Evolutionary conservation across 306 rosid species (phyloP).

Genomic region (Leucaena leucocephala): DNA sequence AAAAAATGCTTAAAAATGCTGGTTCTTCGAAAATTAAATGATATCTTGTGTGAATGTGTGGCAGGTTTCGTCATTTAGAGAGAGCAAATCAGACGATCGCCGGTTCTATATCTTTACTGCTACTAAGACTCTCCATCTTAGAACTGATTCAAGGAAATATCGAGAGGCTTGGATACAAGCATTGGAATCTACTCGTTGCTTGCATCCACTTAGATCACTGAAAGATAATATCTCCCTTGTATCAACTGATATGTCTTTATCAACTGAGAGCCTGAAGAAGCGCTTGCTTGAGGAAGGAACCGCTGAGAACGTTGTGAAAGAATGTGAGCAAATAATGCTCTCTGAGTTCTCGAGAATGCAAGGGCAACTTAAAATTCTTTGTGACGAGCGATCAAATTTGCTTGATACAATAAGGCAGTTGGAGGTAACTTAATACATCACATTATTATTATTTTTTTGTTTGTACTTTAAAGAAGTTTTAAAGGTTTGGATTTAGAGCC

Average conservation of each 20-base stretch:
- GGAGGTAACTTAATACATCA: constrained; percentile 63
- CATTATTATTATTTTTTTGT: not conserved
- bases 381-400: constrained; percentile 70
- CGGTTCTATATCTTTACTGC: constrained; percentile 85
- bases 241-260: constrained; percentile 51
- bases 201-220: constrained; percentile 57
- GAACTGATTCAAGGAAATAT: constrained; percentile 82
- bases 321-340: constrained; percentile 90
- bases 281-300: constrained; percentile 81
- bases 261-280: constrained; percentile 71
- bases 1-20: not conserved
- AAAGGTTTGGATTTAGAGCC: not conserved
- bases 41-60: not conserved
- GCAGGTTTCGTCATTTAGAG: constrained; percentile 88
- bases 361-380: constrained; percentile 64
- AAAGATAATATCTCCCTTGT: constrained; percentile 52
- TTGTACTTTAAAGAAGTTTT: not conserved
- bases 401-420: constrained; percentile 86
- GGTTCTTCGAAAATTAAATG: constrained; percentile 19
- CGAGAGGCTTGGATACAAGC: constrained; percentile 91
- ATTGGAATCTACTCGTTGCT: constrained; percentile 70
- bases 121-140: constrained; percentile 92
- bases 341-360: constrained; percentile 77
- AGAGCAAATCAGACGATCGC: constrained; percentile 92
- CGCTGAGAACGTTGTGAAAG: constrained; percentile 65